Percentiles rank a stretch among this genome's conserved stretches.
These are phyloP conservation scores for Penicillium paxilli DNA, from an alignment of 495 filamentous ascomycete genomes.

Conservation along the genomic window DNA sequence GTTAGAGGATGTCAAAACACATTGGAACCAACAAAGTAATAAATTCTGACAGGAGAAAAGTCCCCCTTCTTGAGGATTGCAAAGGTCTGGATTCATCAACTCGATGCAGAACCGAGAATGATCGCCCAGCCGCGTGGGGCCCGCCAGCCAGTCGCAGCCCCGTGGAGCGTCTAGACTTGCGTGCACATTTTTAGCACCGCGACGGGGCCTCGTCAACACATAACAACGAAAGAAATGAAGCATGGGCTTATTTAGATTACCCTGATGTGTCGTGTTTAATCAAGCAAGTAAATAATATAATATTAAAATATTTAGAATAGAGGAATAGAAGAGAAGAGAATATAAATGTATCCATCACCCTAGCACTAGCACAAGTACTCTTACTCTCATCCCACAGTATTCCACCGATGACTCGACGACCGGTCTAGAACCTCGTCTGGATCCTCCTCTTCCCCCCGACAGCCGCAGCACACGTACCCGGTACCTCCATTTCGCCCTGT, in stretches of 20 bases:
- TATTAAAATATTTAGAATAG: background rate
- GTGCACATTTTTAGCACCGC: conserved; percentile 12
- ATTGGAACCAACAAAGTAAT: too few relatives aligned
- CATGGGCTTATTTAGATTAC: background rate
- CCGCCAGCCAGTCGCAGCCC: conserved; percentile 4
- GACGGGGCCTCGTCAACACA: background rate
- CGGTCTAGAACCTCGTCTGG: conserved; percentile 26
- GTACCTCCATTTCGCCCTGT: conserved; percentile 11
- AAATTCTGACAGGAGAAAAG: background rate
- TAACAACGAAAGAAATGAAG: background rate
- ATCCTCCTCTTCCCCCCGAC: conserved; percentile 4
- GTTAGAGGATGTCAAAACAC: too few relatives aligned
- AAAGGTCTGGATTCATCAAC: conserved; percentile 18
- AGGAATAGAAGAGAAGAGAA: background rate
- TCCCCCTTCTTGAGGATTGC: background rate
- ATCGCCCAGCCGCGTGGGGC: conserved; percentile 26
- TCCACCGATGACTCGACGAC: conserved; percentile 29
- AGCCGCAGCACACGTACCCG: conserved; percentile 11
- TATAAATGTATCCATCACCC: background rate
- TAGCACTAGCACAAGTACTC: background rate
- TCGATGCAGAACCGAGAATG: conserved; percentile 26
- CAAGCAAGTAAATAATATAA: background rate
- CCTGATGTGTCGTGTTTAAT: too few relatives aligned
- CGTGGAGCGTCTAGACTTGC: conserved; percentile 19
- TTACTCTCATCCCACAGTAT: background rate